Evolutionary conservation across 352 stramenopile genomes (phyloP).

Genomic region (Globisporangium orthogonon): DNA sequence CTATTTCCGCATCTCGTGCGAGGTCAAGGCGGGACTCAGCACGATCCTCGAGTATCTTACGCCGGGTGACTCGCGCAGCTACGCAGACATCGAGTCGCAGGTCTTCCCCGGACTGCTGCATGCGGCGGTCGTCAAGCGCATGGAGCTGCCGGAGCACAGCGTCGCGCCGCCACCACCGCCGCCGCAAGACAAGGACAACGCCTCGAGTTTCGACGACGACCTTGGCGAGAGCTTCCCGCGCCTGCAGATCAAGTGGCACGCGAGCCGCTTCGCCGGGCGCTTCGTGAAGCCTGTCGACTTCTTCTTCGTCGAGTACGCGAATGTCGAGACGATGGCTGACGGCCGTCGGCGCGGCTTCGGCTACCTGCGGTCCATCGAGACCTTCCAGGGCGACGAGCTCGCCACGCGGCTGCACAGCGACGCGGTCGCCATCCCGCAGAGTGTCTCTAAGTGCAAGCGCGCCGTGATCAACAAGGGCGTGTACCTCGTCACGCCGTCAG

Average conservation of each 20-base stretch:
- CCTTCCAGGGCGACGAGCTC: constrained; percentile 77
- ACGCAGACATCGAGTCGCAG: constrained; percentile 76
- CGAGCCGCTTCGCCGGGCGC: constrained; percentile 68
- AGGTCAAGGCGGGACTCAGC: constrained; percentile 69
- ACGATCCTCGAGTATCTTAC: constrained; percentile 82
- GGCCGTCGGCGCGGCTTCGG: constrained; percentile 63
- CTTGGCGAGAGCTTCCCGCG: constrained; percentile 43
- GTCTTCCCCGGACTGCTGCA: constrained; percentile 77
- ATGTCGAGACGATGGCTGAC: constrained; percentile 62
- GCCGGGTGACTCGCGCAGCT: constrained; percentile 59
- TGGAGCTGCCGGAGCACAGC: constrained; percentile 42
- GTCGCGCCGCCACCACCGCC: background rate
- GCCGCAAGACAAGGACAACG: constrained; percentile 27
- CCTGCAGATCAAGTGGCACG: constrained; percentile 83
- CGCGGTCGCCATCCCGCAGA: constrained; percentile 57
- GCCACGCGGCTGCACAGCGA: constrained; percentile 57
- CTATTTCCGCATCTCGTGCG: constrained; percentile 80
- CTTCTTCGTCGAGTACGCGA: constrained; percentile 85
- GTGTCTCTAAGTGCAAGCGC: constrained; percentile 84
- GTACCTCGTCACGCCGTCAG: constrained; percentile 48
- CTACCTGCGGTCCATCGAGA: constrained; percentile 76
- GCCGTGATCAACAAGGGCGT: constrained; percentile 79
- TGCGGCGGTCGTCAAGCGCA: constrained; percentile 72
- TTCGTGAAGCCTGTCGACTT: constrained; percentile 84
- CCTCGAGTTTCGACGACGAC: constrained; percentile 39